Evolutionary conservation across 2,329 filamentous ascomycete species (phyloP).

Genomic region (Penicillium sp.): DNA sequence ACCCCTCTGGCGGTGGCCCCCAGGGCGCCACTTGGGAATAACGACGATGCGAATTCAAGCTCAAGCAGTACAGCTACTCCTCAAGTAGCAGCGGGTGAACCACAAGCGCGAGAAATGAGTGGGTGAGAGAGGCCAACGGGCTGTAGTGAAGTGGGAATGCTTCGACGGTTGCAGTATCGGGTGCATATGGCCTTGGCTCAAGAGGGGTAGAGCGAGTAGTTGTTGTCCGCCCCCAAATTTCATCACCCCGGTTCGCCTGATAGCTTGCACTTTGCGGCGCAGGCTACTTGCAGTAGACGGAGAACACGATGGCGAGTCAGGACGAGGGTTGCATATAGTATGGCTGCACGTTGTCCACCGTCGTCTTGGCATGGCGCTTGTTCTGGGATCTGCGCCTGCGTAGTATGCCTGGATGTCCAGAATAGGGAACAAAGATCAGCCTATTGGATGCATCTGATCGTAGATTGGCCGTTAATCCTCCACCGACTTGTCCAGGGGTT

Average conservation of each 20-base stretch:
- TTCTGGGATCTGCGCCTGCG: conserved; percentile 19
- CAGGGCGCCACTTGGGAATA: conserved; percentile 11
- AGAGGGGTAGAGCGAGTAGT: conserved; percentile 15
- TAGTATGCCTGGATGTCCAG: neutral
- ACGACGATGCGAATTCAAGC: conserved; percentile 6
- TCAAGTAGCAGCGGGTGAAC: conserved; percentile 11
- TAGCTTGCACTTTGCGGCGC: conserved; percentile 17
- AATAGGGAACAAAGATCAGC: neutral
- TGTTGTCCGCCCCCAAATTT: conserved; percentile 5
- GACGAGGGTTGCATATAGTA: conserved; percentile 14
- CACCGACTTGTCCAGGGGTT: neutral
- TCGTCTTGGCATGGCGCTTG: conserved; percentile 37
- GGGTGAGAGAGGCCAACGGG: conserved; percentile 5
- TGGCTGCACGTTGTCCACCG: conserved; percentile 23
- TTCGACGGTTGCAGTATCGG: conserved; percentile 16
- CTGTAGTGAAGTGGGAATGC: conserved; percentile 10
- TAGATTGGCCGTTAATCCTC: conserved; percentile 6
- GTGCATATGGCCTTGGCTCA: conserved; percentile 13
- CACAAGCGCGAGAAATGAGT: conserved; percentile 11
- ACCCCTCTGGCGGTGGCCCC: conserved; percentile 24
- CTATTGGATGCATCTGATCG: neutral
- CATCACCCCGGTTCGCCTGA: conserved; percentile 10
- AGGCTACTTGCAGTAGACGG: conserved; percentile 13
- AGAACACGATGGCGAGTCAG: conserved; percentile 13
- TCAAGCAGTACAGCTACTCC: conserved; percentile 19